Evolutionary conservation across 2,329 filamentous ascomycete species (phyloP), one percentile per base, ranked within the genome.

Genomic region (Colletotrichum spinosum): DNA sequence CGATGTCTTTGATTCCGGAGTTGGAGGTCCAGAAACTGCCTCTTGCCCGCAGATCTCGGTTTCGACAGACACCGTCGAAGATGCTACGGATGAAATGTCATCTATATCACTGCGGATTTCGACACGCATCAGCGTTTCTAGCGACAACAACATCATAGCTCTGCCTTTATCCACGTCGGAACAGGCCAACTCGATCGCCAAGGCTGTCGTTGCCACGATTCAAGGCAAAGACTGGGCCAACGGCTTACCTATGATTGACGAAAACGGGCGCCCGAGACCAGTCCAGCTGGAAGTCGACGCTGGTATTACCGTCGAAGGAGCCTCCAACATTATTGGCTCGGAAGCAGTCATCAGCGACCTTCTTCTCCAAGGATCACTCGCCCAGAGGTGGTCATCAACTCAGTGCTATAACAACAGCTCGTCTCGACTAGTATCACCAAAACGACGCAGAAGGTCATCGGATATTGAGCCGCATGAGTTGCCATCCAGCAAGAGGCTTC

Each of bases 61-160:
- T n/a, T 25, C 49, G 1, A 42, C 17, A 8, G 12, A 15, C 7
- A 5, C 42, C 6, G 8, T 12, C 12, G 60, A 64, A 4, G 64
- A 51, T 12, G 60, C 41, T 4, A 8, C 37, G 8, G 71, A 75
- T 41, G 70, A 72, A 9, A 68, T 73, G 49, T 78, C 79, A 2
- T 74, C 82, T 52, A 79, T 86, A 63, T 77, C 73, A 53, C 73
- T 88, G 49, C 76, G 74, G 13, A 82, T 88, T 75, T 81, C 82
- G 69, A 80, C 82, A 13, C 78, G 81, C 1, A 72, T 87, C 70
- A 76, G 70, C 65, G 76, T 88, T 69, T 73, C 74, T 42, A 81
- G 80, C 66, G 78, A 78, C 72, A 77, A 81, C 72, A 88, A 88
- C 72, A 71, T 84, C 53, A 73, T 86, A 50, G 79, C 80, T 17